Conservation (phyloP, 2,329 filamentous ascomycete genomes). For the Hirsutella minnesotensis region DNA sequence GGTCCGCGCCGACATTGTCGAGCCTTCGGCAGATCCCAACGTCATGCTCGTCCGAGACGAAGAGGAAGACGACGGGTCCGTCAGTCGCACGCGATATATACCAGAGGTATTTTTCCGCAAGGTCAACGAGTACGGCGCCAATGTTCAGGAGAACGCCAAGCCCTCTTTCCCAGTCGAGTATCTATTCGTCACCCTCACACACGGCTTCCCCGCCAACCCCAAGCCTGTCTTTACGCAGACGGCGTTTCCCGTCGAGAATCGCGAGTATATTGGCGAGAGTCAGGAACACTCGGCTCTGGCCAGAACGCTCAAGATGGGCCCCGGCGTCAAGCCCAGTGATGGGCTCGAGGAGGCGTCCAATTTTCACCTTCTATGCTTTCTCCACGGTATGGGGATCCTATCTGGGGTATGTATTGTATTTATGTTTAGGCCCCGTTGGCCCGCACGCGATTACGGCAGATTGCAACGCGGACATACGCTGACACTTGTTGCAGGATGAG, state of each 20-base stretch:
- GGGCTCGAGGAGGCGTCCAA: slow-evolving; percentile 67
- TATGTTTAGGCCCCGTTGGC: background rate
- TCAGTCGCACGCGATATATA: slow-evolving; percentile 70
- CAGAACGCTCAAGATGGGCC: slow-evolving; percentile 53
- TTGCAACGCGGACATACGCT: background rate
- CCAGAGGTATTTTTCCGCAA: slow-evolving; percentile 93
- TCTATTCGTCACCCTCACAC: slow-evolving; percentile 86
- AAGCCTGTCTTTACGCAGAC: slow-evolving; percentile 64
- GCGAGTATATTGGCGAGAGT: slow-evolving; percentile 71
- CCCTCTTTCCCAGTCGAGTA: slow-evolving; percentile 95
- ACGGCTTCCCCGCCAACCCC: slow-evolving; percentile 79
- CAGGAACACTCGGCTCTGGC: slow-evolving; percentile 65
- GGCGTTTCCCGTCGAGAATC: slow-evolving; percentile 83
- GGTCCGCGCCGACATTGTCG: slow-evolving; percentile 88
- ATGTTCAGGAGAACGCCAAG: slow-evolving; percentile 94
- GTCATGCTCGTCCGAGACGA: slow-evolving; percentile 93
- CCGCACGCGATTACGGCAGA: background rate
- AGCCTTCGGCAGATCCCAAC: slow-evolving; percentile 83
- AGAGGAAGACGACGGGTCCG: slow-evolving; percentile 65
- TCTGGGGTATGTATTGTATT: slow-evolving; percentile 54
- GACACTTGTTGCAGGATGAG: slow-evolving; percentile 59
- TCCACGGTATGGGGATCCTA: slow-evolving; percentile 69
- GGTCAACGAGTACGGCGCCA: slow-evolving; percentile 93
- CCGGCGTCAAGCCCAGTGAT: slow-evolving; percentile 46
- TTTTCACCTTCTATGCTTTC: slow-evolving; percentile 86